Evolutionary conservation across 2,329 filamentous ascomycete species (phyloP), one percentile per base, ranked within the genome.

Genomic region (Colletotrichum cuscutae): DNA sequence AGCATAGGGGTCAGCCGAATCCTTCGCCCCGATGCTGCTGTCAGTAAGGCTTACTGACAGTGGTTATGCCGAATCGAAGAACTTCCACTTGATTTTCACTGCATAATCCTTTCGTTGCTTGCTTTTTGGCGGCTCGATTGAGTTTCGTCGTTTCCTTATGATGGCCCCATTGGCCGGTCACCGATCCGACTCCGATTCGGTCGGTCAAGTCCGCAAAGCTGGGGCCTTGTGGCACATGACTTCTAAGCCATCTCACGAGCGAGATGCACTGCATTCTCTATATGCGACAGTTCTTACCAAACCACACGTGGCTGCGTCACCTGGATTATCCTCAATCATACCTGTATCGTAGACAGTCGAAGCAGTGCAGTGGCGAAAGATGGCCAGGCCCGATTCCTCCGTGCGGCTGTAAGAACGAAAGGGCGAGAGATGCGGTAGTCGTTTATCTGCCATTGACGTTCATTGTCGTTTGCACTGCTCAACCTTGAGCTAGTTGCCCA

Each of bases 11-110:
- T 56, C 19, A 30, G 60, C 60, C 26, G 26, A 63, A 64, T 65
- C 13, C 56, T 70, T 70, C 56, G 56, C 60, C 54, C 60, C 66
- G 13, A 46, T 28, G 32, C 30, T 26, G 66, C 49, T 60, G 60
- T 70, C 30, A 49, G 37, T n/a, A 30, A 60, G 66, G 66, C 54
- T 65, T 35, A 65, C 56, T 59, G 26, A 26, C 28, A 22, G 24
- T 42, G 7, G 12, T 19, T 6, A 24, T 32, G 2, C 19, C 32
- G 26, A 1, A 7, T 54, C 11, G 15, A 12, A 22, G 5, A 37
- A 12, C 3, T 11, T 26, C 3, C 3, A 11, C 30, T 12, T 5
- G 5, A 26, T 19, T 19, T 8, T 19, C 15, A 13, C 24, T 30
- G 46, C 4, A 11, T 5, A 22, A 35, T 24, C 13, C 22, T 11